Base-by-base conservation (phyloP, 2,329 filamentous ascomycete genomes). In the Botrytis tulipae region DNA sequence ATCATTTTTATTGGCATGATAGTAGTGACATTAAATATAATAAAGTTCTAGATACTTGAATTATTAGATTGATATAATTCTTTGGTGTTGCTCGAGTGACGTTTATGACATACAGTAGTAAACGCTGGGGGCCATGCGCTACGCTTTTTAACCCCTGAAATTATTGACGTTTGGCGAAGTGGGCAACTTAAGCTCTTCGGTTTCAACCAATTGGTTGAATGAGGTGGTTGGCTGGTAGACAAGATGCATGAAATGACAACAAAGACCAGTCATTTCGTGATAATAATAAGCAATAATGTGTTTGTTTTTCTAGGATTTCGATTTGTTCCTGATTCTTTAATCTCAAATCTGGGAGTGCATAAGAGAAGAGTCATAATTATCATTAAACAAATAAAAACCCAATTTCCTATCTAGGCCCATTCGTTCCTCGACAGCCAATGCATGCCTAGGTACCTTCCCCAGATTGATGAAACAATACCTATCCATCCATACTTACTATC, bases 391-490 rank as follows among this genome's bases (percentile, higher is more conserved):
- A 66, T 29, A 54, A 69, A 25, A 44, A 44, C 22, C 18, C n/a
- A 32, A 70, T 44, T 54, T 32, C 57, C 57, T 20, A 46, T 62
- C 51, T 32, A 40, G 48, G 48, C 25, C 48, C 37, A 25, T 59
- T 48, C 29, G 48, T 70, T 70, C 32, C 66, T 73, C 73, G 59
- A 40, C 60, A 73, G 60, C 76, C 76, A 77, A 73, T 78, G 74
- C 51, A 74, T 75, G 75, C 75, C 70, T 74, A 51, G 48, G 48
- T 51, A 59, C 77, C 75, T 77, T 78, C 79, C 79, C 78, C 76
- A 73, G 76, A 78, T 77, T 78, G 68, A 74, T 79, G 77, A 80
- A 79, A 78, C 78, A 42, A 35, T 57, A 57, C 51, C 25, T n/a
- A 51, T 54, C 51, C n/a, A 29, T 54, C 25, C n/a, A 16, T 54